Conservation (phyloP, 176 grass and related monocot genomes). For the Paspalum vaginatum region DNA sequence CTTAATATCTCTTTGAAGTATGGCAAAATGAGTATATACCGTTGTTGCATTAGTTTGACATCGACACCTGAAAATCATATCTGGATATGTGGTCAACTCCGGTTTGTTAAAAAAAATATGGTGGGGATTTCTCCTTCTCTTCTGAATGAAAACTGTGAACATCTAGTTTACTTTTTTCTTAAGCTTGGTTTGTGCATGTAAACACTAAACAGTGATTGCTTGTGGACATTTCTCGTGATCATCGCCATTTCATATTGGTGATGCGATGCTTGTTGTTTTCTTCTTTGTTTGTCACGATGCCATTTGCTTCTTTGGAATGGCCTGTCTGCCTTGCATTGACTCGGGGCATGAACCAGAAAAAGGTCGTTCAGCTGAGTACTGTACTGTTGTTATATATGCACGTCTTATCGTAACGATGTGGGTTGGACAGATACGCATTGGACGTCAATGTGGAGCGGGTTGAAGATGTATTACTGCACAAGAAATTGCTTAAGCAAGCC, state of each 20-base stretch:
- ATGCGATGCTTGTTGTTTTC: neutral
- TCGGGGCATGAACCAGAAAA: neutral
- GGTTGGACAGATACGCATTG: constrained; percentile 65
- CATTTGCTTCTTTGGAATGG: neutral
- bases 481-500: constrained; percentile 78
- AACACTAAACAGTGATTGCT: neutral
- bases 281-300: neutral
- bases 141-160: neutral
- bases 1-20: neutral
- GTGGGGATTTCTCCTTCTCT: neutral
- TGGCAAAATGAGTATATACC: neutral
- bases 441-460: constrained; percentile 85
- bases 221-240: neutral
- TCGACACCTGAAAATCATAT: neutral
- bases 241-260: neutral
- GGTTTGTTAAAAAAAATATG: neutral
- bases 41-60: neutral
- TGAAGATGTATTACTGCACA: constrained; percentile 87
- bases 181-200: neutral
- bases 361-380: neutral
- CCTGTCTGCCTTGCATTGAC: neutral
- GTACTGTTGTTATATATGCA: neutral
- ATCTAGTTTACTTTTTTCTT: neutral
- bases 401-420: neutral
- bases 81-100: too few species aligned